These are phyloP conservation scores for Aspergillus caelatus DNA, from an alignment of 2,329 filamentous ascomycete genomes.

Conservation along the genomic window DNA sequence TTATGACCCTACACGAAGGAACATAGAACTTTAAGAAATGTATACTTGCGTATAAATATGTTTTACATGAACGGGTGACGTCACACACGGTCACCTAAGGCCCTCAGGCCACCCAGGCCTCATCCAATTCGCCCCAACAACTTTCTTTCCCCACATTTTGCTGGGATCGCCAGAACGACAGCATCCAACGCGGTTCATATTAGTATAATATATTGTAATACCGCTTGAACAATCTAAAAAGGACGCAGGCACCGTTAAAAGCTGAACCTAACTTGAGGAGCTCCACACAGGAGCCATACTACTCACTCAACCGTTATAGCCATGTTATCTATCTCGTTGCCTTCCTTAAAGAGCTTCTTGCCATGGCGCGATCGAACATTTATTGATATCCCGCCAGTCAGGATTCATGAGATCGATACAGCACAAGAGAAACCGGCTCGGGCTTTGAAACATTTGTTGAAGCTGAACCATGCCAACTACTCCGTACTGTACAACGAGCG, in stretches of 20 bases:
- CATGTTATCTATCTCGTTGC: slow-evolving; percentile 28
- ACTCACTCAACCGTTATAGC: background rate
- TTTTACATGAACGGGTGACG: background rate
- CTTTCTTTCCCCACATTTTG: slow-evolving; percentile 12
- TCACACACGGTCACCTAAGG: background rate
- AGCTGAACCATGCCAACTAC: slow-evolving; percentile 89
- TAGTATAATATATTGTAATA: slow-evolving; percentile 1
- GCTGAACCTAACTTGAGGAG: background rate
- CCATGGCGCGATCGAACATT: slow-evolving; percentile 24
- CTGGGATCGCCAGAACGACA: slow-evolving; percentile 3
- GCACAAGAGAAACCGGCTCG: slow-evolving; percentile 76
- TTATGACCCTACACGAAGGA: background rate
- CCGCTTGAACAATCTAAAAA: background rate
- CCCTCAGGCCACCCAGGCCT: slow-evolving; percentile 9
- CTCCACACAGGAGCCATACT: background rate
- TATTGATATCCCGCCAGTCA: slow-evolving; percentile 64
- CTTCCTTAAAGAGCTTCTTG: slow-evolving; percentile 29
- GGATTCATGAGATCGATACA: slow-evolving; percentile 79
- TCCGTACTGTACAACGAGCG: slow-evolving; percentile 77
- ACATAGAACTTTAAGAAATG: background rate
- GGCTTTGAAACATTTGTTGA: slow-evolving; percentile 85
- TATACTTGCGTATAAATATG: background rate
- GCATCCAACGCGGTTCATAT: slow-evolving; percentile 3
- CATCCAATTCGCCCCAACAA: slow-evolving; percentile 10
- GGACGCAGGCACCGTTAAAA: background rate